phyloP scores from a whole-genome alignment of 768 basidiomycete species.

The Suillus plorans region DNA sequence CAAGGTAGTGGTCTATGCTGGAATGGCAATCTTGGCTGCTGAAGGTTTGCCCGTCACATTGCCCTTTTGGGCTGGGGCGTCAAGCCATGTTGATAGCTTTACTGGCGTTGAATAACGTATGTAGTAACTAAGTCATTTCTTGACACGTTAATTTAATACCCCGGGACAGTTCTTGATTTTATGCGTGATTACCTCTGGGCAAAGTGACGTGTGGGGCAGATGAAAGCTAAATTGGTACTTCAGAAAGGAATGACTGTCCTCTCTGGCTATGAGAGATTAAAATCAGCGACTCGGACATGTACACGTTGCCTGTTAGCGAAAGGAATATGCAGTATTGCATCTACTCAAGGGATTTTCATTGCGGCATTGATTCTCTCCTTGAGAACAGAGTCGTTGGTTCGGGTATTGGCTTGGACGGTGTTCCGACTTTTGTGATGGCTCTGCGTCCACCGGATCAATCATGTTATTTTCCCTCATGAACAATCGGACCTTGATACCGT shows the following conservation, averaged over 20 bases:
- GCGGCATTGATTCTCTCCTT: background rate
- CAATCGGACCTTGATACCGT: background rate
- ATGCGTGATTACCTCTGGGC: background rate
- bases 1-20: constrained; percentile 87
- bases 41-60: constrained; percentile 64
- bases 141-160: background rate
- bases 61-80: constrained; percentile 71
- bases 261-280: background rate
- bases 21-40: constrained; percentile 71
- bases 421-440: background rate
- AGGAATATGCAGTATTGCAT: background rate
- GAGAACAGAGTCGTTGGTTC: background rate
- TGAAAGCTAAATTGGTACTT: background rate
- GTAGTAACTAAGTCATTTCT: background rate
- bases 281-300: background rate
- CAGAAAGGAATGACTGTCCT: background rate
- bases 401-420: background rate
- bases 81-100: constrained; percentile 30
- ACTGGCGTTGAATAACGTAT: background rate
- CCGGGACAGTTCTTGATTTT: background rate
- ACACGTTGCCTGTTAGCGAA: background rate
- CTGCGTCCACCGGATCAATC: background rate
- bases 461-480: background rate
- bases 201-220: background rate
- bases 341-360: background rate